Base-by-base conservation (phyloP, 148 eudicot species). In the Chenopodium berlandieri region DNA sequence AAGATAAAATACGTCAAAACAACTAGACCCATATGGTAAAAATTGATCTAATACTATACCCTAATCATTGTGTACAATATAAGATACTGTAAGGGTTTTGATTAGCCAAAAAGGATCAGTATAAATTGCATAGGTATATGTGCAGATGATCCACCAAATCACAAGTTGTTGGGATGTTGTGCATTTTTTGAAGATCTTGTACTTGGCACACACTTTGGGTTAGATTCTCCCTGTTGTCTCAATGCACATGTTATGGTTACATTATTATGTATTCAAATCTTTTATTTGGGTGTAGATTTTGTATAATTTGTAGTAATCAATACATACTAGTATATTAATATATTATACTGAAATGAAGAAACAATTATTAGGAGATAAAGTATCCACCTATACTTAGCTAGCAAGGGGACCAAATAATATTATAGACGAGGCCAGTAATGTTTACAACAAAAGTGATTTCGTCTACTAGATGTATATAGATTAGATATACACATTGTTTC, bases 161-260 rank as follows among this genome's bases (percentile, higher is more conserved):
- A 68, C 74, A 80, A 79, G 83, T 85, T 82, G 84, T 83, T 82
- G 58, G 71, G 81, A 86, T 71, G 83, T 79, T 76, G 76, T 69
- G 76, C 82, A 83, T 12, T 62, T 62, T 79, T 68, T 79, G 10
- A 75, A 70, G 77, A 84, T 79, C 74, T 70, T 80, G 82, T 76
- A 71, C 75, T 84, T 80, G 75, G 72, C 76, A 68, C 75, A 75
- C 77, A 68, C 79, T 83, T 83, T 79, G 80, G 70, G 65, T 79
- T 84, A 75, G 83, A 84, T 84, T 79, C 80, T 79, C 82, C 48
- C 25, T 68, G 64, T 68, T 69, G 17, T 76, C 47, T 82, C 67
- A 72, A 4, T 50, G 40, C 78, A 82, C 85, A 78, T 82, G 81
- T 65, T 48, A 11, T 22, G 64, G 54, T 50, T 71, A 56, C 52